These are phyloP conservation scores for Moniliella sp. DNA, from an alignment of 1,284 basidiomycete genomes.

Conservation along the genomic window DNA sequence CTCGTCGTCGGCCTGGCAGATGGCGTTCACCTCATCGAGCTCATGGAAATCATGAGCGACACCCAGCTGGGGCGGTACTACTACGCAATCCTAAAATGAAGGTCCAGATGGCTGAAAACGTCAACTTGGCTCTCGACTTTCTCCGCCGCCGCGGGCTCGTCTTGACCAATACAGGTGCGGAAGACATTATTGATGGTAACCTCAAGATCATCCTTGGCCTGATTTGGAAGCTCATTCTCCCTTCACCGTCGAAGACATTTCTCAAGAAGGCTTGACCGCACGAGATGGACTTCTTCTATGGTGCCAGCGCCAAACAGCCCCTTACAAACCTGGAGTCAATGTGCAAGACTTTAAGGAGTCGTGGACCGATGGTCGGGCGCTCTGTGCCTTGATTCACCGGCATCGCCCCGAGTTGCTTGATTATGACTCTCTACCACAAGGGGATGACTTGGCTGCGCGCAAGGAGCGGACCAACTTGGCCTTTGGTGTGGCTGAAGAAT, in stretches of 20 bases:
- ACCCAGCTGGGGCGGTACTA: conserved; percentile 76
- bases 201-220: conserved; percentile 89
- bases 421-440: conserved; percentile 51
- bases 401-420: conserved; percentile 85
- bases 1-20: conserved; percentile 75
- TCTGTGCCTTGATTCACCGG: conserved; percentile 86
- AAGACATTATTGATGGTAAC: conserved; percentile 95
- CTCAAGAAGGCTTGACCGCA: conserved; percentile 85
- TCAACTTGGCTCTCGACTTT: conserved; percentile 82
- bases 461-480: conserved; percentile 9
- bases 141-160: conserved; percentile 83
- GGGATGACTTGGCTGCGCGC: conserved; percentile 38
- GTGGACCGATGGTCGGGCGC: conserved; percentile 78
- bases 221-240: conserved; percentile 83
- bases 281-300: conserved; percentile 80
- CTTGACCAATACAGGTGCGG: conserved; percentile 85
- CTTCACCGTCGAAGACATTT: conserved; percentile 94
- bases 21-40: conserved; percentile 70
- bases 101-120: conserved; percentile 92
- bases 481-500: conserved; percentile 8
- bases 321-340: conserved; percentile 62
- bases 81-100: conserved; percentile 65
- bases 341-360: conserved; percentile 78
- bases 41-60: conserved; percentile 42
- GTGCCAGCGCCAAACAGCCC: conserved; percentile 86